phyloP scores from a whole-genome alignment of 495 filamentous ascomycete genomes.

The Extremus antarcticus region DNA sequence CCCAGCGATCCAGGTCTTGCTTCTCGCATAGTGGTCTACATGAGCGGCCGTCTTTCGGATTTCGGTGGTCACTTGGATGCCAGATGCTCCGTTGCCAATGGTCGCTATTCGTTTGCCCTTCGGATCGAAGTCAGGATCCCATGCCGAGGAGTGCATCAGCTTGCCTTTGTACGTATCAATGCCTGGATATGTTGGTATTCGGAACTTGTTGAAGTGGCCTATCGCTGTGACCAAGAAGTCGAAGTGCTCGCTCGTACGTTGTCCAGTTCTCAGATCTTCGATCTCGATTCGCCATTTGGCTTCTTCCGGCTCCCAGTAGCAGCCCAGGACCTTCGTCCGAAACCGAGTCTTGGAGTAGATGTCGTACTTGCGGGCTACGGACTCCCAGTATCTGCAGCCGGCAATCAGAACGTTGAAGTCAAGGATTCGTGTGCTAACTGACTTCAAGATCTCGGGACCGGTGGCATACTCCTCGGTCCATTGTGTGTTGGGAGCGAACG shows the following conservation, averaged over 20 bases:
- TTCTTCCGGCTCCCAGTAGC: slow-evolving; percentile 42
- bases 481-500: slow-evolving; percentile 52
- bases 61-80: slow-evolving; percentile 44
- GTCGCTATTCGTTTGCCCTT: slow-evolving; percentile 47
- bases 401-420: no score
- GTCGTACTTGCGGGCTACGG: slow-evolving; percentile 48
- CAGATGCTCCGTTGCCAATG: slow-evolving; percentile 50
- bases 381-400: slow-evolving; percentile 62
- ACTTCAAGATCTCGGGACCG: slow-evolving; percentile 50
- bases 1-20: slow-evolving; percentile 58
- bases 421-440: no score
- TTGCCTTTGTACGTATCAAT: slow-evolving; percentile 38
- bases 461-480: slow-evolving; percentile 58
- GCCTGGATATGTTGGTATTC: slow-evolving; percentile 42
- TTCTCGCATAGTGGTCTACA: slow-evolving; percentile 56
- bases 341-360: slow-evolving; percentile 46
- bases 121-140: slow-evolving; percentile 39
- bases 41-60: slow-evolving; percentile 46
- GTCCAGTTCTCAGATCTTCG: slow-evolving; percentile 30
- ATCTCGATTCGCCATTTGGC: slow-evolving; percentile 43
- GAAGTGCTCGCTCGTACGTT: slow-evolving; percentile 38
- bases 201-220: slow-evolving; percentile 45
- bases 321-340: slow-evolving; percentile 40
- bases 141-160: slow-evolving; percentile 45
- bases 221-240: slow-evolving; percentile 53